Evolutionary conservation across 176 grass and related monocot genomes (phyloP).

Genomic region (Lolium multiflorum): DNA sequence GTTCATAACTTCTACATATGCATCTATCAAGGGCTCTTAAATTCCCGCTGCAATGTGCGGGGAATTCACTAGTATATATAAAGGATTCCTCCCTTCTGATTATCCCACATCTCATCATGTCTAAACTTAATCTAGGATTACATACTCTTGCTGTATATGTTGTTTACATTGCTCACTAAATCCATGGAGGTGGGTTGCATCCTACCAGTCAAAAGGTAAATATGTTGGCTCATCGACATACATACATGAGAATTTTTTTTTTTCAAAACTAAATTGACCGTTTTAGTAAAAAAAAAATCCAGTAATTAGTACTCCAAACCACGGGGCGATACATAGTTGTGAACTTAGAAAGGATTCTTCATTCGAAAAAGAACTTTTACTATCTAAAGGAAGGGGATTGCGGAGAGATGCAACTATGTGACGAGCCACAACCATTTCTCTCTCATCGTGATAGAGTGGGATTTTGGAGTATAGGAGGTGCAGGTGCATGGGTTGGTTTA

Average conservation of each 20-base stretch:
- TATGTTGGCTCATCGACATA: background rate
- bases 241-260: background rate
- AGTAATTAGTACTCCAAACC: background rate
- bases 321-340: background rate
- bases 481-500: background rate
- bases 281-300: no score
- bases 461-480: background rate
- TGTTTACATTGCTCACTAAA: background rate
- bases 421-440: background rate
- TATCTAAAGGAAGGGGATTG: background rate
- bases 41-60: no score
- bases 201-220: conserved; percentile 10
- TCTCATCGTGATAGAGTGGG: background rate
- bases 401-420: conserved; percentile 2
- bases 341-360: background rate
- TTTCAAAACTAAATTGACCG: no score
- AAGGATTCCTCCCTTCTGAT: background rate
- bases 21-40: no score
- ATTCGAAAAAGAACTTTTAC: no score
- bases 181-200: background rate
- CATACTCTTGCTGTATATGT: background rate
- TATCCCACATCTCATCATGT: conserved; percentile 15
- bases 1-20: no score
- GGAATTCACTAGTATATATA: no score
- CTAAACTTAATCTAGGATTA: conserved; percentile 1